Base-by-base conservation (phyloP, 768 basidiomycete genomes). In the Clitopilus hobsonii region DNA sequence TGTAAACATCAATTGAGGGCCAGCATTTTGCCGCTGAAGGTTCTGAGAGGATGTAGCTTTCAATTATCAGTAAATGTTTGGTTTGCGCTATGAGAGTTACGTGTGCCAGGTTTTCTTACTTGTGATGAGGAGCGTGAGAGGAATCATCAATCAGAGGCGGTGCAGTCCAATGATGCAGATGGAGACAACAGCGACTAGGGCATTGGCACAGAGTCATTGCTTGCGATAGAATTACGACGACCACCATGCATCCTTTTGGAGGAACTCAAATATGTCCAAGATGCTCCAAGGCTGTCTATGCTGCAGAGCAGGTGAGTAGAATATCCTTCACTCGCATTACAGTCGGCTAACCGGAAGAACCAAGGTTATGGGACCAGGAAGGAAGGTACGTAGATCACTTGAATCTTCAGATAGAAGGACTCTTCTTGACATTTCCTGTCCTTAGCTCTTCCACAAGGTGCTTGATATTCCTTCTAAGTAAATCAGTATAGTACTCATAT, bases 321-420 rank as follows among this genome's bases (percentile, higher is more conserved):
- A n/a, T n/a, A n/a, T n/a, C n/a, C n/a, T n/a, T n/a, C n/a, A n/a
- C n/a, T n/a, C n/a, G n/a, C n/a, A n/a, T n/a, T n/a, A n/a, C n/a
- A n/a, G n/a, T n/a, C n/a, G n/a, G n/a, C n/a, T n/a, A n/a, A n/a
- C n/a, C n/a, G n/a, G n/a, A n/a, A n/a, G n/a, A n/a, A 41, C 18
- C n/a, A 45, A 91, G 89, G 82, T 82, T 26, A 84, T 94, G 76
- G 93, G 93, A 18, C 93, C 93, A 52, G 93, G 89, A 22, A 82
- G 93, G 66, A 93, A 88, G 83, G 93, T 91, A 65, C 63, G 81
- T 60, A 48, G 30, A 51, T 28, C 30, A 51, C 22, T 51, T 27
- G 49, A 27, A 56, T 54, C 51, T 38, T 29, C 24, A n/a, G 48
- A 45, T 27, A 52, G 38, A 25, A 11, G 25, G 25, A 11, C 30